Base-by-base conservation (phyloP, 2,329 filamentous ascomycete genomes). In the Dactylonectria estremocensis region DNA sequence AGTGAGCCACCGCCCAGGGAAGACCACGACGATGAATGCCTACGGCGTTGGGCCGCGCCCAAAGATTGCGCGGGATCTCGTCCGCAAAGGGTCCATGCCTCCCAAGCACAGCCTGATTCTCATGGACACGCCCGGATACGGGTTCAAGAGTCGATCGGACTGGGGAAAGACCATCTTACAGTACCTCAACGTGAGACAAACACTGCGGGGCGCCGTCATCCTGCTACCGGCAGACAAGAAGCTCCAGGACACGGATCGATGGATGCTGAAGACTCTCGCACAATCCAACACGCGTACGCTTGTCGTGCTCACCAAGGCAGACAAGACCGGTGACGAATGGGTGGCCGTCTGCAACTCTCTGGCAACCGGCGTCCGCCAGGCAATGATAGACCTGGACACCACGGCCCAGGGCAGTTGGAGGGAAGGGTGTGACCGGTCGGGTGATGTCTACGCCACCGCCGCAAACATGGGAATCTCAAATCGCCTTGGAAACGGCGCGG, bases 251-350 rank as follows among this genome's bases (percentile, higher is more conserved):
- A 82, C 81, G 54, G 88, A 90, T 72, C 76, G 77, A 13, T 80
- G 83, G 77, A 81, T 87, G 67, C 76, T 90, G 37, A 76, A 80
- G 64, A 77, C 86, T 50, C 79, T 90, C 69, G 80, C 84, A 56
- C 78, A 83, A 55, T 80, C 82, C 3, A 81, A 82, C 10, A 80
- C 85, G 33, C 80, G 80, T 58, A 87, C 86, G 1, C 74, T 83
- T 7, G 82, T 89, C 1, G 82, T 89, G 5, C 75, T 90, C 55
- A 90, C 88, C 11, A 89, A 89, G 77, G 86, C 85, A 14, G 88
- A 90, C 72, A 89, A 89, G 70, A 76, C 72, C 49, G 78, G 75
- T 33, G 73, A 73, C 11, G 71, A 56, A 1, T 82, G 80, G 80
- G 65, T 67, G 7, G 66, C 64, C 11, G 64, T 61, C 20, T 82